Percentiles rank a stretch among this genome's conserved stretches.
These are phyloP conservation scores for Hawksworthiomyces lignivorus DNA, from an alignment of 2,329 filamentous ascomycete species.

Conservation along the genomic window DNA sequence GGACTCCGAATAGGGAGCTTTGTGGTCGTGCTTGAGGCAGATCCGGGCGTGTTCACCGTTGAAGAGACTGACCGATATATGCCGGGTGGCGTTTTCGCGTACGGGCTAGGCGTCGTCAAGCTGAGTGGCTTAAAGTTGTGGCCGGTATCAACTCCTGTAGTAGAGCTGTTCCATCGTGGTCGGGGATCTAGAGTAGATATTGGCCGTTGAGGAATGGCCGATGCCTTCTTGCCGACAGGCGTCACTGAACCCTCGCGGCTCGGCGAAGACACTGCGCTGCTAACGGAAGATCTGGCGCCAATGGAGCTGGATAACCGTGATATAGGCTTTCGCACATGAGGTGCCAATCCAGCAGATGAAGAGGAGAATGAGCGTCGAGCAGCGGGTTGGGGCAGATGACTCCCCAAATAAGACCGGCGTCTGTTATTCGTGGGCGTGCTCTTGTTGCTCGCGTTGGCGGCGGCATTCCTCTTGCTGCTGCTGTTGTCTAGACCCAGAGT, in stretches of 20 bases:
- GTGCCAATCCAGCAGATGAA: constrained; percentile 33
- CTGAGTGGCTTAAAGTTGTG: constrained; percentile 60
- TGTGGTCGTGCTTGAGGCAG: constrained; percentile 22
- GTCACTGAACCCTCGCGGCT: constrained; percentile 40
- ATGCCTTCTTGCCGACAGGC: constrained; percentile 32
- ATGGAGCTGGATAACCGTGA: constrained; percentile 19
- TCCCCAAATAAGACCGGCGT: constrained; percentile 41
- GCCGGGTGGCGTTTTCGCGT: constrained; percentile 38
- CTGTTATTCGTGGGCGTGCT: constrained; percentile 30
- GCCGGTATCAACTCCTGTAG: constrained; percentile 58
- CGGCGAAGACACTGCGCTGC: constrained; percentile 21
- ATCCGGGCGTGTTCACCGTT: constrained; percentile 30
- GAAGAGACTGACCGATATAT: constrained; percentile 35
- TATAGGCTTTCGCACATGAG: constrained; percentile 30
- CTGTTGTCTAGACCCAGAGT: constrained; percentile 36
- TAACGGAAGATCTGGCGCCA: background rate
- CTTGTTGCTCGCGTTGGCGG: constrained; percentile 10
- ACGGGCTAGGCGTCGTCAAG: constrained; percentile 52
- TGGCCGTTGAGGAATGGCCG: constrained; percentile 14
- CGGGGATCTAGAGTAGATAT: constrained; percentile 43
- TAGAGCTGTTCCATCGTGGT: constrained; percentile 66
- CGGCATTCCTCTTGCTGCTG: constrained; percentile 30
- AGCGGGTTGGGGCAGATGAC: constrained; percentile 36
- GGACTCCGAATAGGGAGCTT: constrained; percentile 45
- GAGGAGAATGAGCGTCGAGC: constrained; percentile 39